A percentile compares a stretch with the other conserved stretches of the same genome.
phyloP scores from a whole-genome alignment of 1,139 yeast species.

The Candida tunisiensis region DNA sequence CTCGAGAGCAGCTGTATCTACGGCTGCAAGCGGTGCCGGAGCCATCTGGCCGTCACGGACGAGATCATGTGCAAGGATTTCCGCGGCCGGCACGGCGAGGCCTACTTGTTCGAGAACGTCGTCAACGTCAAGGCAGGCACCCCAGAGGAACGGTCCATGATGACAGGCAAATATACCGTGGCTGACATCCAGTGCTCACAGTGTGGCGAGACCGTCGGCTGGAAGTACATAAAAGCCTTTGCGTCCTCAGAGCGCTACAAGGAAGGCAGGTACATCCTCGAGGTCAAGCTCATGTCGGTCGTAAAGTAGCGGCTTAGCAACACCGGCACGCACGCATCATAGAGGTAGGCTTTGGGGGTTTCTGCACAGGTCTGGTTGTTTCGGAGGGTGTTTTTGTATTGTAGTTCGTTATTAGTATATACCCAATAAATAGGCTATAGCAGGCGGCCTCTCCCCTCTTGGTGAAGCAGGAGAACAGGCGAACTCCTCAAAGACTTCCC shows the following conservation, averaged over 20 bases:
- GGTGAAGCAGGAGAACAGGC: too few relatives aligned
- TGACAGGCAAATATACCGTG: slow-evolving; percentile 54
- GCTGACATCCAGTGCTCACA: slow-evolving; percentile 50
- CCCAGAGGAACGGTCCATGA: slow-evolving; percentile 31
- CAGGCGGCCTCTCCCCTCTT: too few relatives aligned
- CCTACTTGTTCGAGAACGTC: slow-evolving; percentile 5
- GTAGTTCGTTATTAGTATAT: too few relatives aligned
- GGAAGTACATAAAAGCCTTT: slow-evolving; percentile 58
- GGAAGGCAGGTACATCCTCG: slow-evolving; percentile 67
- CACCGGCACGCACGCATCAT: neutral
- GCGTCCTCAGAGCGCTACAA: slow-evolving; percentile 45
- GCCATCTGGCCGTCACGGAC: slow-evolving; percentile 20
- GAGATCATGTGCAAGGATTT: slow-evolving; percentile 20
- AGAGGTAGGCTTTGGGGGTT: too few relatives aligned
- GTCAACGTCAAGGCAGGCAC: slow-evolving; percentile 20
- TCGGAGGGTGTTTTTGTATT: too few relatives aligned
- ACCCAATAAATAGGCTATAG: too few relatives aligned
- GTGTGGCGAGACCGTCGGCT: slow-evolving; percentile 48
- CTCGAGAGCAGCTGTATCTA: slow-evolving; percentile 16
- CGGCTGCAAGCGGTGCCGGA: slow-evolving; percentile 22
- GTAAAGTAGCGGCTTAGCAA: neutral
- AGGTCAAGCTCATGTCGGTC: slow-evolving; percentile 18
- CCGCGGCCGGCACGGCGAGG: slow-evolving; percentile 6
- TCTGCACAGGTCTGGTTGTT: too few relatives aligned
- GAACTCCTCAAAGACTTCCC: too few relatives aligned